phyloP scores from a whole-genome alignment of 768 basidiomycete genomes.

The Lactarius hengduanensis region DNA sequence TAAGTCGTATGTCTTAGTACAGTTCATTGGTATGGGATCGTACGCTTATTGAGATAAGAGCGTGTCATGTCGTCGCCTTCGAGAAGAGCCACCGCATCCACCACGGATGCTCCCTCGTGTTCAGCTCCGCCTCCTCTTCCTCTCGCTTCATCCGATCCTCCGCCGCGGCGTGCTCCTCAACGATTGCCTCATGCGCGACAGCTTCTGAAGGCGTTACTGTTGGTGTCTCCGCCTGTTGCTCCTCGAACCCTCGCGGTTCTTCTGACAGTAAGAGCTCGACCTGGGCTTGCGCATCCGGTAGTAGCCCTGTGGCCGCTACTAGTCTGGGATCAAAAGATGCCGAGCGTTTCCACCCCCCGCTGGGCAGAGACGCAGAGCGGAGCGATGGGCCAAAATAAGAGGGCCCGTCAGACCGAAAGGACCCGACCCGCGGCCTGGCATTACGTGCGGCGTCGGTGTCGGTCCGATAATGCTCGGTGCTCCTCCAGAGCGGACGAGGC shows the following conservation, averaged over 20 bases:
- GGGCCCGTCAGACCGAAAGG: conserved; percentile 2
- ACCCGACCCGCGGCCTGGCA: not conserved
- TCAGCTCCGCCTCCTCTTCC: conserved; percentile 46
- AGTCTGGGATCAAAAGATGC: conserved; percentile 38
- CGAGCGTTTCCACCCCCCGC: conserved; percentile 31
- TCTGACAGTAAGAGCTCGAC: conserved; percentile 37
- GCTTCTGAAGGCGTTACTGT: conserved; percentile 50
- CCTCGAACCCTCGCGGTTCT: not conserved
- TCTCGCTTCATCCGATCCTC: conserved; percentile 55
- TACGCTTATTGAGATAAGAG: not conserved
- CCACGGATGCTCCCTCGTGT: conserved; percentile 51
- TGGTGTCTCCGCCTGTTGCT: not conserved
- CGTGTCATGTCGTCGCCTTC: conserved; percentile 28
- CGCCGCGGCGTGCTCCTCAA: conserved; percentile 62
- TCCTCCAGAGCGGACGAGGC: conserved; percentile 41
- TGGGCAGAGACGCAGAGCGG: conserved; percentile 8
- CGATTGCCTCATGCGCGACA: conserved; percentile 64
- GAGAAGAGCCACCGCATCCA: conserved; percentile 67
- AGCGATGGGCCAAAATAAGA: not conserved
- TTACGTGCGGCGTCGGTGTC: conserved; percentile 2
- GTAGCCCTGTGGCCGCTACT: conserved; percentile 29
- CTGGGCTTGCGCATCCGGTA: conserved; percentile 47
- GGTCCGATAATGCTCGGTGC: conserved; percentile 1
- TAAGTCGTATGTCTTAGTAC: not conserved
- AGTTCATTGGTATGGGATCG: not conserved